Evolutionary conservation across 2,329 filamentous ascomycete species (phyloP).

Genomic region (Alternaria atra): DNA sequence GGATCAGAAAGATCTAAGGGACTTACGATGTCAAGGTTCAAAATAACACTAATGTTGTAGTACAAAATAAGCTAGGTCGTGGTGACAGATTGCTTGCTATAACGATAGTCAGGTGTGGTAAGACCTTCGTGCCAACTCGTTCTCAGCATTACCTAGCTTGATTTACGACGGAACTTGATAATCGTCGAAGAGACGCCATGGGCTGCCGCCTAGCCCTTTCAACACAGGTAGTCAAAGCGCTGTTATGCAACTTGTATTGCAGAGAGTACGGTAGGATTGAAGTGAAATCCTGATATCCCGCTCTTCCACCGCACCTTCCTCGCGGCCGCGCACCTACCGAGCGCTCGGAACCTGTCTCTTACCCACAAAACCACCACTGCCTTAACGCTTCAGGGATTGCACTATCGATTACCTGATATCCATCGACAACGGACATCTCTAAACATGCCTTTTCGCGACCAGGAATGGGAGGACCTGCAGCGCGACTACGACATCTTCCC

Average conservation of each 20-base stretch:
- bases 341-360: background rate
- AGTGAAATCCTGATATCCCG: background rate
- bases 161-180: background rate
- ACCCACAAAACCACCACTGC: background rate
- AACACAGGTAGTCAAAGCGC: background rate
- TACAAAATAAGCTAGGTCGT: background rate
- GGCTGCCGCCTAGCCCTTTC: background rate
- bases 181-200: no score
- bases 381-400: background rate
- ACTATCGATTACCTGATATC: background rate
- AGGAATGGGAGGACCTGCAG: conserved; percentile 28
- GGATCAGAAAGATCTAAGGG: background rate
- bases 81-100: background rate
- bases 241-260: background rate
- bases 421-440: background rate
- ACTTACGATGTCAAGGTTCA: background rate
- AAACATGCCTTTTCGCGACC: conserved; percentile 28
- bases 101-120: background rate
- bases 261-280: background rate
- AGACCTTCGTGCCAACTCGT: background rate
- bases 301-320: conserved; percentile 5
- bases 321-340: background rate
- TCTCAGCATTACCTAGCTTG: no score
- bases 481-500: conserved; percentile 32
- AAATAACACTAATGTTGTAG: background rate